Conservation (phyloP, 495 filamentous ascomycete genomes). For the Clohesyomyces aquaticus region DNA sequence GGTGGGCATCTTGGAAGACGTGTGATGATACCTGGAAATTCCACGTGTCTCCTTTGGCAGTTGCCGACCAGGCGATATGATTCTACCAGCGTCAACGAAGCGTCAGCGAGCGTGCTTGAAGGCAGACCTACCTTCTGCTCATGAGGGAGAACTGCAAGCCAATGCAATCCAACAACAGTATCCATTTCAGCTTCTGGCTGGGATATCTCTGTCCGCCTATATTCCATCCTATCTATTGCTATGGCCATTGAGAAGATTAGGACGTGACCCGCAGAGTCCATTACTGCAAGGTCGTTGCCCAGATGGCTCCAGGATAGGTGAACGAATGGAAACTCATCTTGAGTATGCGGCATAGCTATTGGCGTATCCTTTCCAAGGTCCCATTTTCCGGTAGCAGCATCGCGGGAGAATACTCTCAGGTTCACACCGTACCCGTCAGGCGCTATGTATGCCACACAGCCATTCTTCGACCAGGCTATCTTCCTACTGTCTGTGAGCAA, state of each 20-base stretch:
- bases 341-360: conserved; percentile 51
- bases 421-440: conserved; percentile 69
- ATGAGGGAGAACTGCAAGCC: conserved; percentile 58
- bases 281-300: conserved; percentile 72
- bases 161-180: conserved; percentile 80
- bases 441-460: conserved; percentile 82
- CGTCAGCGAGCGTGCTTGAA: neutral
- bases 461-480: conserved; percentile 86
- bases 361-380: conserved; percentile 66
- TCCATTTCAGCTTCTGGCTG: conserved; percentile 72
- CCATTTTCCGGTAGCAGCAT: conserved; percentile 74
- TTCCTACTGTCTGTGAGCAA: conserved; percentile 54
- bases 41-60: conserved; percentile 48
- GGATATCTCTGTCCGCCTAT: conserved; percentile 56
- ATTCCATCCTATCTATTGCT: conserved; percentile 67
- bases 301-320: conserved; percentile 82
- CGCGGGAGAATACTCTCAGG: conserved; percentile 71
- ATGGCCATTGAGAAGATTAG: conserved; percentile 65
- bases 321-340: conserved; percentile 61
- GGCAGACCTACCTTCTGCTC: conserved; percentile 53
- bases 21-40: conserved; percentile 55
- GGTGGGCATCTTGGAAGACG: conserved; percentile 63
- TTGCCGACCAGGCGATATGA: conserved; percentile 36
- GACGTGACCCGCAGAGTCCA: conserved; percentile 74
- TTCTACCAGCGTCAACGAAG: conserved; percentile 42